Evolutionary conservation across 768 basidiomycete genomes (phyloP).

Genomic region (Amanita polypyramis): DNA sequence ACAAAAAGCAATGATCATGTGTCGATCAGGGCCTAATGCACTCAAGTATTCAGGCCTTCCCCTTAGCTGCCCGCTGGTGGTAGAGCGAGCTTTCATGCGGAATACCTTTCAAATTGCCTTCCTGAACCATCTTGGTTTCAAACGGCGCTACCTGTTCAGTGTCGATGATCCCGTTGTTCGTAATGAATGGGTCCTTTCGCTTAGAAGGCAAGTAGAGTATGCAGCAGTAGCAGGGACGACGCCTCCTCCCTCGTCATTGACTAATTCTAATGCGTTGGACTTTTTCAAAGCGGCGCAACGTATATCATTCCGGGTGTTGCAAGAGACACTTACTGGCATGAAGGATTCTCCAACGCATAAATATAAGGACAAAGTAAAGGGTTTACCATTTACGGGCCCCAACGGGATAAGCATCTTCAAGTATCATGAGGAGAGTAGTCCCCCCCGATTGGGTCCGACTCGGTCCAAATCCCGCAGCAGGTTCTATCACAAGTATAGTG

Average conservation of each 20-base stretch:
- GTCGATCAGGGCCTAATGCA: slow-evolving; percentile 77
- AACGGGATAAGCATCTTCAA: slow-evolving; percentile 4
- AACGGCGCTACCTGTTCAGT: slow-evolving; percentile 92
- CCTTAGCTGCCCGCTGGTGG: slow-evolving; percentile 61
- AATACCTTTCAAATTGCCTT: slow-evolving; percentile 95
- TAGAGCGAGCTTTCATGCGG: slow-evolving; percentile 93
- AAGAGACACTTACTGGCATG: slow-evolving; percentile 64
- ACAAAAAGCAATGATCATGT: slow-evolving; percentile 71
- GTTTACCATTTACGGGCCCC: slow-evolving; percentile 3
- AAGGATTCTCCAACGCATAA: slow-evolving; percentile 7
- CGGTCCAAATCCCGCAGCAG: slow-evolving; percentile 67
- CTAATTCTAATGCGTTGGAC: slow-evolving; percentile 26
- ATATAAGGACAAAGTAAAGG: slow-evolving; percentile 7
- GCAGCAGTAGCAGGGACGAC: slow-evolving; percentile 24
- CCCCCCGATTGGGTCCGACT: slow-evolving; percentile 18
- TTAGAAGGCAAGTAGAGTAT: slow-evolving; percentile 58
- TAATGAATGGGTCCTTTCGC: slow-evolving; percentile 60
- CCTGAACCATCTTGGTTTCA: slow-evolving; percentile 48
- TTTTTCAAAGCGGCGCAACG: slow-evolving; percentile 60
- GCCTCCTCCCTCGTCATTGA: slow-evolving; percentile 19
- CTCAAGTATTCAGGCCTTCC: slow-evolving; percentile 75
- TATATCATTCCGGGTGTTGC: slow-evolving; percentile 75
- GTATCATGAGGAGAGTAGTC: slow-evolving; percentile 9
- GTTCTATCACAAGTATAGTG: slow-evolving; percentile 52
- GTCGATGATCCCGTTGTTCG: slow-evolving; percentile 71